Conservation (phyloP, 2,329 filamentous ascomycete genomes). For the Madurella fahalii region DNA sequence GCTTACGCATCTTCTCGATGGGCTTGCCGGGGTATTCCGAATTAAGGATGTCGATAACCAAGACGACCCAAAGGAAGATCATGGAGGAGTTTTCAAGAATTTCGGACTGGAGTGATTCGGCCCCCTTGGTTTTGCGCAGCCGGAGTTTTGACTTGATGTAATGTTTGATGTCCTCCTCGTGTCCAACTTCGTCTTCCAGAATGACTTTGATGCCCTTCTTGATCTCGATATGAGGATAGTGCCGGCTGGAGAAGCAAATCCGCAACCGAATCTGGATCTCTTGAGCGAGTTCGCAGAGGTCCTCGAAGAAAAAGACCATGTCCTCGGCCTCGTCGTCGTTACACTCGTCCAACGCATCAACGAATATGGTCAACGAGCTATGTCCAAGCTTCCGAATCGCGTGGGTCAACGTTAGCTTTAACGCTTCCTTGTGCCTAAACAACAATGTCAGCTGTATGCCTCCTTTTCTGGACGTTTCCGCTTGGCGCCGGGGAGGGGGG, state of each 20-base stretch:
- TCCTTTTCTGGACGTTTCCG: too few relatives aligned
- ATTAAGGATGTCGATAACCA: slow-evolving; percentile 39
- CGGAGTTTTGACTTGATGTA: slow-evolving; percentile 31
- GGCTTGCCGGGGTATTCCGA: slow-evolving; percentile 30
- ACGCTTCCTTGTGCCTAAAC: slow-evolving; percentile 1
- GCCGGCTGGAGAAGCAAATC: slow-evolving; percentile 44
- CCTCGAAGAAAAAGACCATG: slow-evolving; percentile 43
- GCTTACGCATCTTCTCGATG: slow-evolving; percentile 24
- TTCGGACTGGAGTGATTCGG: slow-evolving; percentile 21
- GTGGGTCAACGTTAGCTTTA: slow-evolving; percentile 18
- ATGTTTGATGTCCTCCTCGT: slow-evolving; percentile 33
- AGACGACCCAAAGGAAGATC: slow-evolving; percentile 43
- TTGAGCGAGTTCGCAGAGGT: slow-evolving; percentile 30
- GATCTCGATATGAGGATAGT: slow-evolving; percentile 42
- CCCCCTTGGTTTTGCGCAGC: slow-evolving; percentile 16
- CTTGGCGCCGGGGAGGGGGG: too few relatives aligned
- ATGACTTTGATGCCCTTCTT: slow-evolving; percentile 27
- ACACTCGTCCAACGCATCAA: slow-evolving; percentile 49
- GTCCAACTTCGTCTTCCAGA: slow-evolving; percentile 35
- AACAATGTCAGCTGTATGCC: too few relatives aligned
- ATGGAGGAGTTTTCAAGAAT: slow-evolving; percentile 37
- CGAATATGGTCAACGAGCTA: slow-evolving; percentile 25
- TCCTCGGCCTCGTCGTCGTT: slow-evolving; percentile 38
- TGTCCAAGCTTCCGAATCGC: slow-evolving; percentile 14
- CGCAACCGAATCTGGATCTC: slow-evolving; percentile 22